phyloP scores from a whole-genome alignment of 148 eudicot species.

The Heliosperma pusillum region DNA sequence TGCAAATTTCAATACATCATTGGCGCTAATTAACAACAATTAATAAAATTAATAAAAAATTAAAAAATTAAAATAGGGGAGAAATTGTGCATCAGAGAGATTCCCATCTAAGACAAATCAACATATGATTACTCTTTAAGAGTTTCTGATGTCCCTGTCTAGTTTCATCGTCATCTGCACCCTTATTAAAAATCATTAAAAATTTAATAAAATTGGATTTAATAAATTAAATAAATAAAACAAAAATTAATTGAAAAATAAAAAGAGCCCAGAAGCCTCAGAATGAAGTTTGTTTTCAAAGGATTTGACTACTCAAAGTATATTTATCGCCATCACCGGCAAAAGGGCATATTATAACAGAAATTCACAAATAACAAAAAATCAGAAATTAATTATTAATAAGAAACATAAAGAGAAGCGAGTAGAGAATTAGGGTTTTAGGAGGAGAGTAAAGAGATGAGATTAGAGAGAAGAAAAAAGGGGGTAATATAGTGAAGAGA shows the following conservation, averaged over 20 bases:
- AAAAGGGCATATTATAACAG: not conserved
- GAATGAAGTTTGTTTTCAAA: conserved; percentile 25
- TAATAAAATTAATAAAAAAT: not conserved
- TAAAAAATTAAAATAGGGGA: not conserved
- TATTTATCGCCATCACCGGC: conserved; percentile 36
- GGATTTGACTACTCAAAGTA: conserved; percentile 36
- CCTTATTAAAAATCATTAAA: not conserved
- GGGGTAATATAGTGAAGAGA: conserved; percentile 7
- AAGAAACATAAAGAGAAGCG: not conserved
- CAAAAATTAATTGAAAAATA: not conserved
- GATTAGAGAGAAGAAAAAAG: not conserved
- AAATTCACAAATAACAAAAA: not conserved
- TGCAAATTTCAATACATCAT: conserved; percentile 15
- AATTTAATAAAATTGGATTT: no score
- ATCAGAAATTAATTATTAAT: no score
- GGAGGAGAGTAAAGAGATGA: not conserved
- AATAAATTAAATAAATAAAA: no score
- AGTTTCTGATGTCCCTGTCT: conserved; percentile 43
- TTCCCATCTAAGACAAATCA: conserved; percentile 39
- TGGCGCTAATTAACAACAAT: not conserved
- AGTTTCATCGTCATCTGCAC: conserved; percentile 32
- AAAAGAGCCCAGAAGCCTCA: conserved; percentile 27
- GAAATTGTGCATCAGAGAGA: conserved; percentile 32
- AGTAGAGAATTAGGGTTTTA: not conserved
- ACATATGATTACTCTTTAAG: not conserved